phyloP scores from a whole-genome alignment of 108 stramenopile species.

The Skeletonema marinoi region DNA sequence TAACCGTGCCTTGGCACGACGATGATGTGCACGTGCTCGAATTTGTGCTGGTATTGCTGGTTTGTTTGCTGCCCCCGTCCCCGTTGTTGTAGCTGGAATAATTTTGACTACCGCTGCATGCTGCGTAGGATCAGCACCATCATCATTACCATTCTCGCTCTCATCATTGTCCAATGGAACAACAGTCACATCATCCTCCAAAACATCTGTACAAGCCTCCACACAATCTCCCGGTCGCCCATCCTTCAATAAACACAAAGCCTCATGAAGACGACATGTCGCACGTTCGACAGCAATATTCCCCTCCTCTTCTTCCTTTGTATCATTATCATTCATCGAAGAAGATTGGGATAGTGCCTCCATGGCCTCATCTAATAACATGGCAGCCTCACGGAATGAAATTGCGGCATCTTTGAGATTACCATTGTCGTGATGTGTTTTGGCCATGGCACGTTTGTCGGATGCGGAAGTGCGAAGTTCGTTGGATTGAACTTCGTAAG shows the following conservation, averaged over 20 bases:
- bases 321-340: background rate
- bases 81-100: conserved; percentile 9
- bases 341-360: background rate
- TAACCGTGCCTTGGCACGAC: conserved; percentile 80
- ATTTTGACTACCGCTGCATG: background rate
- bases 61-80: background rate
- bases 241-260: conserved; percentile 79
- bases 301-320: conserved; percentile 4
- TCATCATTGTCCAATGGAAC: conserved; percentile 7
- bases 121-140: background rate
- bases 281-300: conserved; percentile 51
- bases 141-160: background rate
- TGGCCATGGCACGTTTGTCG: conserved; percentile 46
- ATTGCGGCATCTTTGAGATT: conserved; percentile 52
- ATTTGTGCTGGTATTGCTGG: conserved; percentile 46
- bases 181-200: conserved; percentile 42
- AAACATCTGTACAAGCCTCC: conserved; percentile 65
- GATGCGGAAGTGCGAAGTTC: conserved; percentile 25
- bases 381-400: conserved; percentile 62
- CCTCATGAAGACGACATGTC: conserved; percentile 85
- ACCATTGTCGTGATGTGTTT: conserved; percentile 65
- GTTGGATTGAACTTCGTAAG: conserved; percentile 29
- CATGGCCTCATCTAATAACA: conserved; percentile 25
- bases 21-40: conserved; percentile 78
- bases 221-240: conserved; percentile 56